Evolutionary conservation across 139 green algal species (phyloP).

Genomic region (Mychonastes homosphaera): DNA sequence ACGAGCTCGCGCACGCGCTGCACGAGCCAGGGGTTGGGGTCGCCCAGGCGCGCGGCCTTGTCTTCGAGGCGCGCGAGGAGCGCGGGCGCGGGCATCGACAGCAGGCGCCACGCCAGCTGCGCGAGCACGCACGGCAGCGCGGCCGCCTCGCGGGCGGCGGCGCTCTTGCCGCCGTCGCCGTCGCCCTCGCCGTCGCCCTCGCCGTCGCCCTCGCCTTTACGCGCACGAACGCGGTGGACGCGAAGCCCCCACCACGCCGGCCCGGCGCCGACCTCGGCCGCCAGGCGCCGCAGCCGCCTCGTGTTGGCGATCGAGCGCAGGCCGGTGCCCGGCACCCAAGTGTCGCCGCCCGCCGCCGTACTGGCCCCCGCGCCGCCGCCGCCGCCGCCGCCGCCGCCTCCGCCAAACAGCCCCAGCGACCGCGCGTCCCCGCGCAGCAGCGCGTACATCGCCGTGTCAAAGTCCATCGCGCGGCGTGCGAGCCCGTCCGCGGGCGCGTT

Average conservation of each 20-base stretch:
- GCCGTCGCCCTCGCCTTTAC: too few species aligned
- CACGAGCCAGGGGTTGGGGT: conserved; percentile 17
- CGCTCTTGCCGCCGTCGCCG: too few species aligned
- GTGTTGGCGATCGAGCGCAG: too few species aligned
- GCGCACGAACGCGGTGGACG: too few species aligned
- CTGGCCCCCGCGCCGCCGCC: background rate
- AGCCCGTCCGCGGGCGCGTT: conserved; percentile 14
- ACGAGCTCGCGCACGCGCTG: too few species aligned
- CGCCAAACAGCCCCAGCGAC: too few species aligned
- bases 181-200: too few species aligned
- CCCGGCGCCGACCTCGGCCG: background rate
- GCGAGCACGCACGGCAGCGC: conserved; percentile 8
- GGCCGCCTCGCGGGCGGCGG: too few species aligned
- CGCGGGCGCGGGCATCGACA: conserved; percentile 3
- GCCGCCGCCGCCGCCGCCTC: background rate
- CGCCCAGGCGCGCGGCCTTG: conserved; percentile 14
- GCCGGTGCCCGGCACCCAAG: too few species aligned
- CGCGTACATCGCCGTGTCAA: conserved; percentile 15
- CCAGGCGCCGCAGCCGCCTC: too few species aligned
- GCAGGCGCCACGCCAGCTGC: conserved; percentile 7
- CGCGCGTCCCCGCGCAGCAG: conserved; percentile 3
- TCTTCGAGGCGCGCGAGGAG: conserved; percentile 6
- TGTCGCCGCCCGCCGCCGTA: too few species aligned
- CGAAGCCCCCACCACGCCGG: too few species aligned
- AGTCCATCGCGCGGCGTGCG: conserved; percentile 13